phyloP scores from a whole-genome alignment of 164 flowering plant genomes.

The Pachysandra terminalis region DNA sequence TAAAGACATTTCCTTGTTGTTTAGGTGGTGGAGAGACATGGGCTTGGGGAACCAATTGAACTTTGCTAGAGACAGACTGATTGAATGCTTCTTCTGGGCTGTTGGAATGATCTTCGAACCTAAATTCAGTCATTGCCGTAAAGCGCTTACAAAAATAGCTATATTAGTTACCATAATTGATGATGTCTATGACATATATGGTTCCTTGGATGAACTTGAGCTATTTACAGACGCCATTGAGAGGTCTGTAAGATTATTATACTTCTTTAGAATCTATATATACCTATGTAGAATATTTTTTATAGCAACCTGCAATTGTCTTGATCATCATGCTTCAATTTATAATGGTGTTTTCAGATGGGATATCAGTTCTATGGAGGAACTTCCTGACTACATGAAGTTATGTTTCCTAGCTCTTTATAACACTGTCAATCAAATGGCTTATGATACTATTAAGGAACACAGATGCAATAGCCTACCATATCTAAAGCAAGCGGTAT shows the following conservation, averaged over 20 bases:
- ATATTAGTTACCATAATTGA: not conserved
- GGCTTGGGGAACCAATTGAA: not conserved
- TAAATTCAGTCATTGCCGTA: not conserved
- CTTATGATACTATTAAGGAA: slow-evolving; percentile 8
- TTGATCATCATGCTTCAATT: too few relatives aligned
- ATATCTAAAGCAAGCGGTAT: slow-evolving; percentile 13
- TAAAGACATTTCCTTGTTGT: not conserved
- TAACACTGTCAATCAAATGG: slow-evolving; percentile 12
- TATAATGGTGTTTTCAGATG: slow-evolving; percentile 4
- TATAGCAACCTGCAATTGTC: too few relatives aligned
- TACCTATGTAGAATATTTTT: too few relatives aligned
- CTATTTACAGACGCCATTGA: not conserved
- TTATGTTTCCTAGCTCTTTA: slow-evolving; percentile 8
- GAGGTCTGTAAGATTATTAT: not conserved
- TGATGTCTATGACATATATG: not conserved
- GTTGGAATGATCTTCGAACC: not conserved
- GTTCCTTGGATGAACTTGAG: not conserved
- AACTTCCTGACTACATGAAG: slow-evolving; percentile 16
- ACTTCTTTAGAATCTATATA: not conserved
- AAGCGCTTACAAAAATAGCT: not conserved
- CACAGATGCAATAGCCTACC: slow-evolving; percentile 10
- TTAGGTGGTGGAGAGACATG: not conserved
- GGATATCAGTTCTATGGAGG: slow-evolving; percentile 10
- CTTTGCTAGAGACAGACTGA: not conserved
- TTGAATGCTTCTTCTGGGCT: not conserved